A percentile compares a stretch with the other conserved stretches of the same genome.
Evolutionary conservation across 306 rosid genomes (phyloP).

Genomic region (Citrullus mucosospermus): DNA sequence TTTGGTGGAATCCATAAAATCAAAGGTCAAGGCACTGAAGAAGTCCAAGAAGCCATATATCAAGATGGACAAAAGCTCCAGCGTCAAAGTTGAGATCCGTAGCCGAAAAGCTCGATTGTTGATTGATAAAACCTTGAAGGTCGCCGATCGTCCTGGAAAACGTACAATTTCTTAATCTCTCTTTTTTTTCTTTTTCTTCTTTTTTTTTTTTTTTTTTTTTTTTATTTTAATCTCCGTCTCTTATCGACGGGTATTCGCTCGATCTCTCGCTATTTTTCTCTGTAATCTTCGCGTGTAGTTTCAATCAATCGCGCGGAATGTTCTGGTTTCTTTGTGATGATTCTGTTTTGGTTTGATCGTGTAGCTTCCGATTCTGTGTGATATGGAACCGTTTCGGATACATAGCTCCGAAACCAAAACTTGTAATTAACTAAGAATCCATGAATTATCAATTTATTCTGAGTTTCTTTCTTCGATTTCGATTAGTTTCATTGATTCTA

Average conservation of each 20-base stretch:
- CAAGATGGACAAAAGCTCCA: conserved; percentile 87
- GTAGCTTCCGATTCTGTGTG: conserved; percentile 19
- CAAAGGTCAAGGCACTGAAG: conserved; percentile 57
- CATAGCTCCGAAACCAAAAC: not conserved
- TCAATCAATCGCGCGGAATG: not conserved
- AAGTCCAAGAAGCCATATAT: conserved; percentile 51
- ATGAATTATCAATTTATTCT: not conserved
- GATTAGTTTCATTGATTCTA: not conserved
- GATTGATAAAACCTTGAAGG: conserved; percentile 75
- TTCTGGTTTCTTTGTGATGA: not conserved
- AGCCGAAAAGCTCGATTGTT: conserved; percentile 75
- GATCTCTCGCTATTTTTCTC: not conserved
- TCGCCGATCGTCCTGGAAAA: conserved; percentile 52
- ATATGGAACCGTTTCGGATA: conserved; percentile 29
- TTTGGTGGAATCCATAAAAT: conserved; percentile 67
- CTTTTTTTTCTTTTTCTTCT: too few species aligned
- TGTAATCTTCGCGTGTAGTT: not conserved
- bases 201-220: not conserved
- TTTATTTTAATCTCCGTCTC: not conserved
- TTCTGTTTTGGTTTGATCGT: conserved; percentile 6
- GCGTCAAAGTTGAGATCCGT: conserved; percentile 86
- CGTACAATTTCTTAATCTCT: conserved; percentile 12
- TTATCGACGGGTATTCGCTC: not conserved
- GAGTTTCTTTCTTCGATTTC: not conserved
- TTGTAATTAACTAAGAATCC: not conserved